A percentile compares a stretch with the other conserved stretches of the same genome.
Evolutionary conservation across 495 filamentous ascomycete genomes (phyloP).

Genomic region (Physcia stellaris): DNA sequence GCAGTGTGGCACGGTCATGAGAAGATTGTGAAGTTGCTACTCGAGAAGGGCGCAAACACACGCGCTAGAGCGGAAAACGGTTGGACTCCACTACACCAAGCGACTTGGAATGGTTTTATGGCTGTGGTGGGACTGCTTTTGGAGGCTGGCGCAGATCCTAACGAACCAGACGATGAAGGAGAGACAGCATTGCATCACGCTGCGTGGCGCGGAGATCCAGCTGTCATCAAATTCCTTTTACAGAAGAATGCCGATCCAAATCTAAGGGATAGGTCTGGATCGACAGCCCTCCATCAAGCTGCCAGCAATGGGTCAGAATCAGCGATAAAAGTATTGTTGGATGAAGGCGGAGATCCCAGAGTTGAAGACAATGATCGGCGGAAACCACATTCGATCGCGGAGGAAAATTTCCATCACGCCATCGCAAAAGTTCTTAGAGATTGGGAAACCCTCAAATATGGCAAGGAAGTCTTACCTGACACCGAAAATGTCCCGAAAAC

Average conservation of each 20-base stretch:
- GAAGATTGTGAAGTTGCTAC: slow-evolving; percentile 8
- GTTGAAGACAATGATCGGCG: slow-evolving; percentile 8
- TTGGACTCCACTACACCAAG: slow-evolving; percentile 4
- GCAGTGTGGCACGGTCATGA: slow-evolving; percentile 7
- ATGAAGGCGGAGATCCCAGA: slow-evolving; percentile 10
- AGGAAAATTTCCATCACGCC: slow-evolving; percentile 5
- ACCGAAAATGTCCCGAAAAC: neutral
- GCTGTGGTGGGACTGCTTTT: neutral
- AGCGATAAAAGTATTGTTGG: slow-evolving; percentile 6
- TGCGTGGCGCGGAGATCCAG: slow-evolving; percentile 12
- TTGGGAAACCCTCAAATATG: neutral
- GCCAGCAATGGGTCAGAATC: slow-evolving; percentile 2
- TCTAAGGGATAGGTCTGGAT: slow-evolving; percentile 1
- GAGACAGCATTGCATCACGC: slow-evolving; percentile 19
- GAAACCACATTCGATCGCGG: slow-evolving; percentile 7
- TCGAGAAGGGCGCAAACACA: slow-evolving; percentile 9
- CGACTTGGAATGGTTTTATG: neutral
- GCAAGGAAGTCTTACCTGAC: neutral
- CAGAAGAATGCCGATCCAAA: neutral
- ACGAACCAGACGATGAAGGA: slow-evolving; percentile 15
- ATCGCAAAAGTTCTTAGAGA: slow-evolving; percentile 1
- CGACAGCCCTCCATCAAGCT: slow-evolving; percentile 10
- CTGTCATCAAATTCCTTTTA: neutral
- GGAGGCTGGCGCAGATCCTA: slow-evolving; percentile 4
- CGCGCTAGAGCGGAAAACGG: slow-evolving; percentile 2